Evolutionary conservation across 2,329 filamentous ascomycete species (phyloP).

Genomic region (Xylariaceae sp.): DNA sequence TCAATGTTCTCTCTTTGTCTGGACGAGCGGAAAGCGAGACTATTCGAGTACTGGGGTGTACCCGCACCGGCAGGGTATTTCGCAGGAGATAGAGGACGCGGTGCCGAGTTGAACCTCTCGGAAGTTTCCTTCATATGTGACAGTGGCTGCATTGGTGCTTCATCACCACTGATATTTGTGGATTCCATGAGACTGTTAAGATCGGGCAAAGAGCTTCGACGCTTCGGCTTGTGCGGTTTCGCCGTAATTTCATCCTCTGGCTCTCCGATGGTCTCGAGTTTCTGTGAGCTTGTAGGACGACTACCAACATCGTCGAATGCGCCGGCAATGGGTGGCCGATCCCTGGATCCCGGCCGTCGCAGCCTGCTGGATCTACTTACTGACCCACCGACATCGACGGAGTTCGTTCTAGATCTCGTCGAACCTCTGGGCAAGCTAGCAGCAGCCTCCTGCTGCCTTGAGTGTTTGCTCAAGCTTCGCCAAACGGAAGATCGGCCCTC

Average conservation of each 20-base stretch:
- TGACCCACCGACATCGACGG: slow-evolving; percentile 57
- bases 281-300: slow-evolving; percentile 54
- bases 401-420: slow-evolving; percentile 61
- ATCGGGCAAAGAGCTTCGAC: slow-evolving; percentile 87
- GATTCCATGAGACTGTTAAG: slow-evolving; percentile 64
- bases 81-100: slow-evolving; percentile 41
- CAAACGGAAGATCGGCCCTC: slow-evolving; percentile 64
- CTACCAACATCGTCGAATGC: slow-evolving; percentile 53
- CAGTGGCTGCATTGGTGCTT: slow-evolving; percentile 41
- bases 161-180: slow-evolving; percentile 47
- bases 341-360: slow-evolving; percentile 51
- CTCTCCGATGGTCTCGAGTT: slow-evolving; percentile 56
- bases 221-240: slow-evolving; percentile 63
- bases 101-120: slow-evolving; percentile 53
- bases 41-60: slow-evolving; percentile 34
- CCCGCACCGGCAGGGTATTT: slow-evolving; percentile 50
- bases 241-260: slow-evolving; percentile 40
- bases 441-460: slow-evolving; percentile 53
- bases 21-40: slow-evolving; percentile 30
- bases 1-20: slow-evolving; percentile 47
- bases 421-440: slow-evolving; percentile 62
- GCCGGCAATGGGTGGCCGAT: slow-evolving; percentile 56
- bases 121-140: slow-evolving; percentile 50
- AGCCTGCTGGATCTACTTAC: slow-evolving; percentile 45
- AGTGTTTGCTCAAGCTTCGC: slow-evolving; percentile 81